Base-by-base conservation (phyloP, 106 monocot genomes). In the Xerophyta viscosa region DNA sequence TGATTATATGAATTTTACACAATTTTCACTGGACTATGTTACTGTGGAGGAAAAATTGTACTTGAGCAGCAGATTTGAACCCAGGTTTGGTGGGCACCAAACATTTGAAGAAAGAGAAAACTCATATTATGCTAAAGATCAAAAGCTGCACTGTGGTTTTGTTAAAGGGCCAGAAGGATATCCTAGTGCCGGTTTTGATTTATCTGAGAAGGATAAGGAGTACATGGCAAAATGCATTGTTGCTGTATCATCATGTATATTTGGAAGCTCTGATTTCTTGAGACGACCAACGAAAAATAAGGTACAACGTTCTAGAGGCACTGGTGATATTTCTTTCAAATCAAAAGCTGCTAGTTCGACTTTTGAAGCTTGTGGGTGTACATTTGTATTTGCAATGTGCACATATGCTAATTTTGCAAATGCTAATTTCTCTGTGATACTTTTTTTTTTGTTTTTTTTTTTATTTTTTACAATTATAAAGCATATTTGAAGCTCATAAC, bases 201-300 rank as follows among this genome's bases (percentile, higher is more conserved):
- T 87, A 69, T 46, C 52, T 57, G 74, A 77, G 27, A 73, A 73
- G 22, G 92, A 87, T 58, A 69, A 49, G 52, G 50, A 63, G 29
- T 80, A 64, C 44, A 87, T 92, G 87, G 48, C 64, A 61, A 56
- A 44, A 15, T 92, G 92, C 58, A 52, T 26, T 20, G 66, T 92
- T 26, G 92, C 56, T 17, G 83, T 87, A 18, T 92, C 92, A 23
- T 92, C 92, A 54, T 92, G 92, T 63, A 92, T 92, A 66, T 92
- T 92, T 72, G 92, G 92, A 41, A 83, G 64, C 70, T 87, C 77
- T 20, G 92, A 92, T 28, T 83, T 71, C 74, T 57, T 92, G 48
- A 83, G 92, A 56, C 80, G 69, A 51, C 92, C 92, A 37, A 69
- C 74, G 41, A 87, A 58, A 24, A 87, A 50, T 46, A 76, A 67